Base-by-base conservation (phyloP, 306 rosid species). In the Datisca glomerata region DNA sequence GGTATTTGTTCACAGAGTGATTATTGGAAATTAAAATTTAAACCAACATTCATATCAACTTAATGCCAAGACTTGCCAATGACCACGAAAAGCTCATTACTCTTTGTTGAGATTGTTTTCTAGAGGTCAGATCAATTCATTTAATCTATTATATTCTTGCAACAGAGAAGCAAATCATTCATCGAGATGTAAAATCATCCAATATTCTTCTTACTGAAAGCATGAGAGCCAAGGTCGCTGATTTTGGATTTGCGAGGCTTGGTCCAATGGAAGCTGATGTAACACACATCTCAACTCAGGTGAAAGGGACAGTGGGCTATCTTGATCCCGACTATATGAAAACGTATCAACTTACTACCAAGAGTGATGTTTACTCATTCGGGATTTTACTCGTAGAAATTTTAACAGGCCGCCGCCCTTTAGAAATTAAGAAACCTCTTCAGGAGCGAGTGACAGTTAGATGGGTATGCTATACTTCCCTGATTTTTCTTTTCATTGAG, bases 251-350 rank as follows among this genome's bases (percentile, higher is more conserved):
- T 73, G 98, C 98, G 47, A 91, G 56, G 86, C 72, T 72, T 32
- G 98, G 98, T 18, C 89, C 96, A 2, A 23, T 67, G 57, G 79
- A 72, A 47, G 10, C 75, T 9, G 85, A 78, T 24, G 79, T 57
- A 24, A 91, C 98, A 50, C 98, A 91, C 76, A 64, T 91, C 56
- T 84, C 96, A 16, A 91, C 98, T 37, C 82, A 91, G 74, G 98
- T 91, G 79, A 91, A 84, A 59, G 98, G 98, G 64, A 91, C 98
- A 46, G 94, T 91, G n/a, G 98, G 98, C 60, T 91, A 91, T 65
- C 71, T 91, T 47, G 98, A 91, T 43, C 98, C 98, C 0, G 98
- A 91, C 67, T 91, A 91, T 40, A 91, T 91, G 96, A 91, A 71
- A 70, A 91, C 98, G 37, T 70, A 70, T 61, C 92, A 84, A 53